These are phyloP conservation scores for Murraya paniculata DNA, from an alignment of 345 rosid genomes.

Conservation along the genomic window DNA sequence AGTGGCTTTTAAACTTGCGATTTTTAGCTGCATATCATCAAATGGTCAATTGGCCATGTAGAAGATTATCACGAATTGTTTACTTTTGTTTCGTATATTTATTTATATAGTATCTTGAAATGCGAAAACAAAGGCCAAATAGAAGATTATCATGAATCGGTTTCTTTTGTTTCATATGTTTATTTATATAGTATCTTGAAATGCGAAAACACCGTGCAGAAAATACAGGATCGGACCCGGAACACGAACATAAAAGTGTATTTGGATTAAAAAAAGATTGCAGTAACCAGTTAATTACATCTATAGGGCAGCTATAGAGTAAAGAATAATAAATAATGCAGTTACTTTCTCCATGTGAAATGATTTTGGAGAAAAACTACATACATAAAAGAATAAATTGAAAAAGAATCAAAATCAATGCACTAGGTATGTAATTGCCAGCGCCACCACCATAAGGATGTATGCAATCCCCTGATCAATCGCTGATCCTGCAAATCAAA, in stretches of 20 bases:
- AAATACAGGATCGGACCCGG: neutral
- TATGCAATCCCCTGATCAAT: conserved; percentile 51
- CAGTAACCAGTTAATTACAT: no score
- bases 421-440: conserved; percentile 36
- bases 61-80: neutral
- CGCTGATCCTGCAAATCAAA: conserved; percentile 20
- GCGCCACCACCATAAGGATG: conserved; percentile 31
- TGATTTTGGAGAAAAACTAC: neutral
- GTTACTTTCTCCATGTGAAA: neutral
- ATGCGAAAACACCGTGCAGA: neutral
- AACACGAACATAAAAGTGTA: neutral
- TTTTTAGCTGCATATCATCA: neutral
- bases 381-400: conserved; percentile 10
- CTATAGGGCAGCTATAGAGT: no score
- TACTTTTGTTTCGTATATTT: no score
- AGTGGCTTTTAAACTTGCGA: neutral
- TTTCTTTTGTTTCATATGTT: no score
- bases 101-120: no score
- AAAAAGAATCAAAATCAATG: conserved; percentile 21
- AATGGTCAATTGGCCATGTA: neutral
- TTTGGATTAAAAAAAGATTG: no score
- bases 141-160: no score
- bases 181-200: neutral
- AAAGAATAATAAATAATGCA: no score
- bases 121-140: no score